Base-by-base conservation (phyloP, 768 basidiomycete species). In the Xerocomellus amylosporus region DNA sequence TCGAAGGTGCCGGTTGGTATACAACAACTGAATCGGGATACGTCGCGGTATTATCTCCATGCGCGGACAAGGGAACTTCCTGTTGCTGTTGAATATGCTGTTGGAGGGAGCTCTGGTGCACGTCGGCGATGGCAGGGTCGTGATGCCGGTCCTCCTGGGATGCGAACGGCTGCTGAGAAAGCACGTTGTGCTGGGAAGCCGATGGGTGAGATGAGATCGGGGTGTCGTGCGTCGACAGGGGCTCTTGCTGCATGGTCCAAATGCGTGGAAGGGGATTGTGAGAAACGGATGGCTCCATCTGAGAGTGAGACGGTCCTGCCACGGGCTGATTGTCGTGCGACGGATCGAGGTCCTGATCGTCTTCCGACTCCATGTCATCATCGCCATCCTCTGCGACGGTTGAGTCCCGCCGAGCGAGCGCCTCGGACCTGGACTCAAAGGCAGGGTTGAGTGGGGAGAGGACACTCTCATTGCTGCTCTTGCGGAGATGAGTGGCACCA, bases 401-500 rank as follows among this genome's bases (percentile, higher is more conserved):
- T 14, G 69, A 64, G 52, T 65, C 60, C 26, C 61, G 67, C 41
- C 64, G 59, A 20, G 64, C 60, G n/a, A 65, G 58, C 17, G 54
- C 59, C 40, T 72, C 71, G 17, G 67, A 64, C 31, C 66, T 67
- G 31, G 62, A 61, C 49, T 74, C 71, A 54, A 73, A 77, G n/a
- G 72, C 68, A 49, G 75, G 71, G 38, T 74, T 75, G 38, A 74
- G 66, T 28, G 74, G 75, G n/a, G 75, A 73, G 17, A 74, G 64
- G 22, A 66, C 72, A 46, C 66, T 63, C 57, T 65, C 62, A 5
- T 70, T 70, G 44, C 67, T 69, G n/a, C 65, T 46, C 63, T 72
- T 64, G 75, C 80, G 68, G 46, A 73, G 66, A 60, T 68, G 64
- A 34, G 63, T 66, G 51, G 60, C 60, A 13, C 72, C 67, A 4